Evolutionary conservation across 139 green algal genomes (phyloP).

Genomic region (Diplosphaera chodatii): DNA sequence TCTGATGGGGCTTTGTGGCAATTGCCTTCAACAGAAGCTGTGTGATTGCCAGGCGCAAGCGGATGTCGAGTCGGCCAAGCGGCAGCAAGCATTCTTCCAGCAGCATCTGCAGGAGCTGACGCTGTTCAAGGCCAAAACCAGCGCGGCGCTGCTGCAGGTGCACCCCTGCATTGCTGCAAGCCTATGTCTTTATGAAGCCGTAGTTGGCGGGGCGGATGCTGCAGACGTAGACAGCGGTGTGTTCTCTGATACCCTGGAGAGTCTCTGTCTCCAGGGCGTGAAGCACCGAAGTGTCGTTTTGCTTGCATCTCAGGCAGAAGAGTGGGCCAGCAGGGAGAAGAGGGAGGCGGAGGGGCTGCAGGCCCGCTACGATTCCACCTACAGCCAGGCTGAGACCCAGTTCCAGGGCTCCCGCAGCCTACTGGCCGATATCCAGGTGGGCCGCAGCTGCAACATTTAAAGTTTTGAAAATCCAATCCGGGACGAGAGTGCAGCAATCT

Average conservation of each 20-base stretch:
- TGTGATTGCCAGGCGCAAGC: constrained; percentile 3
- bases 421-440: constrained; percentile 8
- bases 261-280: no score
- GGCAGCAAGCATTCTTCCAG: constrained; percentile 30
- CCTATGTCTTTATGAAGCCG: not conserved
- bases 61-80: constrained; percentile 8
- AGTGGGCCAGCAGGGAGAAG: constrained; percentile 32
- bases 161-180: no score
- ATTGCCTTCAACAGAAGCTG: no score
- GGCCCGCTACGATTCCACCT: constrained; percentile 36
- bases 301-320: constrained; percentile 39
- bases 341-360: constrained; percentile 31
- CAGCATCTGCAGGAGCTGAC: constrained; percentile 48
- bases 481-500: no score
- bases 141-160: constrained; percentile 52
- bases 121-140: constrained; percentile 61
- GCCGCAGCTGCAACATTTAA: no score
- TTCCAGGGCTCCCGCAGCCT: constrained; percentile 8
- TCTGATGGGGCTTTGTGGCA: no score
- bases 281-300: no score
- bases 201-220: no score
- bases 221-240: no score
- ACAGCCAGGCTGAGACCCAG: constrained; percentile 12
- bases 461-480: no score
- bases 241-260: no score